Conservation (phyloP, 176 grass and related monocot species). For the Avena sativa region DNA sequence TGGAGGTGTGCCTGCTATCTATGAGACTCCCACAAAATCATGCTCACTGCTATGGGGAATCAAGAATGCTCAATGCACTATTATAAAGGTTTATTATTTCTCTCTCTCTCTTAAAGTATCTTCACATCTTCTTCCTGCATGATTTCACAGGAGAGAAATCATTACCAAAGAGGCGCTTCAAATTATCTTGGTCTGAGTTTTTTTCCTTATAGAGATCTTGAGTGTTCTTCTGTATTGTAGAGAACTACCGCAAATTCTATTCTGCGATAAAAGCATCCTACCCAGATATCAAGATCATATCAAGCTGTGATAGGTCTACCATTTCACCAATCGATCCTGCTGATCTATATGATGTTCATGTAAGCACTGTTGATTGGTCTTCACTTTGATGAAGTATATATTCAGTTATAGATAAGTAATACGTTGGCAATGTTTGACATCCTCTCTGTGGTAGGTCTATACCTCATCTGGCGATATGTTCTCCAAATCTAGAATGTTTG, state of each 20-base stretch:
- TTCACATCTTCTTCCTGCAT: conserved; percentile 22
- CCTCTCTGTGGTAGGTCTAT: conserved; percentile 70
- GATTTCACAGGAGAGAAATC: not conserved
- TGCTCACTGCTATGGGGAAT: conserved; percentile 94
- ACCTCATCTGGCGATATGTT: conserved; percentile 86
- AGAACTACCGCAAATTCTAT: conserved; percentile 82
- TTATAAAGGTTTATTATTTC: conserved; percentile 66
- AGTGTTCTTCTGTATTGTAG: conserved; percentile 48
- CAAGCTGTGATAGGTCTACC: conserved; percentile 82
- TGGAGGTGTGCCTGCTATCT: no score
- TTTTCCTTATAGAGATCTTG: conserved; percentile 22
- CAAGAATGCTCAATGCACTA: conserved; percentile 78
- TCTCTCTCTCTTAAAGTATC: conserved; percentile 24
- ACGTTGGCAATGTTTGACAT: conserved; percentile 14
- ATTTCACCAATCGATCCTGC: conserved; percentile 66
- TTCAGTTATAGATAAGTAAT: conserved; percentile 11
- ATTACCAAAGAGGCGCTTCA: not conserved
- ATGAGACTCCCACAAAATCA: no score
- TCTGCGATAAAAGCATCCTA: conserved; percentile 82
- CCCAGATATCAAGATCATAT: conserved; percentile 76
- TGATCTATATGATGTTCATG: conserved; percentile 94
- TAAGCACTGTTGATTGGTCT: conserved; percentile 52
- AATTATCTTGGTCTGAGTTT: conserved; percentile 16
- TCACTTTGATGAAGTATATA: conserved; percentile 32
- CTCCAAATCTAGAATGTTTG: conserved; percentile 81